These are phyloP conservation scores for Linaria vulgaris DNA, from an alignment of 257 asterid species.

Conservation along the genomic window DNA sequence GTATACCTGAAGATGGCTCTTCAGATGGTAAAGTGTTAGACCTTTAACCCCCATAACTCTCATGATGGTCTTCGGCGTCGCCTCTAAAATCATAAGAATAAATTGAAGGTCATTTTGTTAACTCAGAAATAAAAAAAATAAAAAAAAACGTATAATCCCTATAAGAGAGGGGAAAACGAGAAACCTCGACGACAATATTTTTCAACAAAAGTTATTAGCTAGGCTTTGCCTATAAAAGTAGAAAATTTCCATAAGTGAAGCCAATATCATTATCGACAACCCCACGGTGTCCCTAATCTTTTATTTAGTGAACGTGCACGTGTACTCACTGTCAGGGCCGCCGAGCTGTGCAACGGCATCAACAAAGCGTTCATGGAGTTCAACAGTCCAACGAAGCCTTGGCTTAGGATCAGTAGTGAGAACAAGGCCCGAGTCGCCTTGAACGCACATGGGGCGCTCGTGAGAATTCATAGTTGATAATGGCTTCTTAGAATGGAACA, in stretches of 20 bases:
- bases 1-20: slow-evolving; percentile 96
- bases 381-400: slow-evolving; percentile 63
- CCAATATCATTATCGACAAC: too few relatives aligned
- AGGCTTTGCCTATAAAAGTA: too few relatives aligned
- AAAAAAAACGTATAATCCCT: too few relatives aligned
- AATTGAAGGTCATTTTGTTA: too few relatives aligned
- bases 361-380: slow-evolving; percentile 61
- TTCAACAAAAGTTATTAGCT: too few relatives aligned
- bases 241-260: too few relatives aligned
- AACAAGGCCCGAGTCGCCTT: slow-evolving; percentile 55
- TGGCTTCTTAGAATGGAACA: slow-evolving; percentile 35
- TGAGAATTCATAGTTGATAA: slow-evolving; percentile 25
- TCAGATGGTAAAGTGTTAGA: slow-evolving; percentile 95
- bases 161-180: too few relatives aligned
- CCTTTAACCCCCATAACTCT: slow-evolving; percentile 98
- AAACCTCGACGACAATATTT: too few relatives aligned
- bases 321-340: slow-evolving; percentile 57
- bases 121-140: too few relatives aligned
- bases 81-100: slow-evolving; percentile 50
- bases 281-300: too few relatives aligned
- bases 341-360: slow-evolving; percentile 68
- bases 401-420: slow-evolving; percentile 67
- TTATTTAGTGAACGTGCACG: not conserved
- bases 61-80: slow-evolving; percentile 97
- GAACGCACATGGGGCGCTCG: slow-evolving; percentile 28